Evolutionary conservation across 1,284 basidiomycete species (phyloP).

Genomic region (Cutaneotrichosporon dermatis): DNA sequence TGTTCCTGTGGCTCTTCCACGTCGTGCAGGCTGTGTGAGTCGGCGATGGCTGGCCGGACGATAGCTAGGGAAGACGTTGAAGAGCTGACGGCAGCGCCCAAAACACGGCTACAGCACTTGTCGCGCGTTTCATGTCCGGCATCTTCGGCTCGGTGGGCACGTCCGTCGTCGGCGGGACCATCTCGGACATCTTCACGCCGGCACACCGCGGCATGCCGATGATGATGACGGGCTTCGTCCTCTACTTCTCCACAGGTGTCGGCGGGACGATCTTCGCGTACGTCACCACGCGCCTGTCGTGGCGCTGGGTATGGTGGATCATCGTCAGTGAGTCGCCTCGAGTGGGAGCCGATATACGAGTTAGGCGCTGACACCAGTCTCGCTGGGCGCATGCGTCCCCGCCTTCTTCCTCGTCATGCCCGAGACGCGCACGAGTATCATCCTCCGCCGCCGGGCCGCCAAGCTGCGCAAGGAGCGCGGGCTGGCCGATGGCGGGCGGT

Average conservation of each 20-base stretch:
- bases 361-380: constrained; percentile 28
- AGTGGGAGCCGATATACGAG: neutral
- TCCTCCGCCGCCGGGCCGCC: constrained; percentile 38
- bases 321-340: constrained; percentile 53
- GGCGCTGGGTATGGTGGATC: constrained; percentile 81
- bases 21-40: constrained; percentile 56
- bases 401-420: constrained; percentile 37
- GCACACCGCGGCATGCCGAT: constrained; percentile 17
- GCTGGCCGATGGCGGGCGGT: constrained; percentile 34
- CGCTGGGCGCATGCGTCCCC: constrained; percentile 27
- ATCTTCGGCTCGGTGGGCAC: constrained; percentile 60
- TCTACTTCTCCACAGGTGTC: constrained; percentile 9
- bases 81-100: constrained; percentile 51
- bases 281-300: constrained; percentile 61
- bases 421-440: constrained; percentile 46
- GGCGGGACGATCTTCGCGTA: constrained; percentile 60
- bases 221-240: constrained; percentile 11
- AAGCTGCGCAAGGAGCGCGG: constrained; percentile 40
- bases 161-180: constrained; percentile 73
- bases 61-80: constrained; percentile 5
- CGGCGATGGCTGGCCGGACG: constrained; percentile 45
- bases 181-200: constrained; percentile 60
- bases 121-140: constrained; percentile 62
- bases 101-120: constrained; percentile 65
- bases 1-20: constrained; percentile 59